Base-by-base conservation (phyloP, 495 filamentous ascomycete genomes). In the Penicillium samsonianum region DNA sequence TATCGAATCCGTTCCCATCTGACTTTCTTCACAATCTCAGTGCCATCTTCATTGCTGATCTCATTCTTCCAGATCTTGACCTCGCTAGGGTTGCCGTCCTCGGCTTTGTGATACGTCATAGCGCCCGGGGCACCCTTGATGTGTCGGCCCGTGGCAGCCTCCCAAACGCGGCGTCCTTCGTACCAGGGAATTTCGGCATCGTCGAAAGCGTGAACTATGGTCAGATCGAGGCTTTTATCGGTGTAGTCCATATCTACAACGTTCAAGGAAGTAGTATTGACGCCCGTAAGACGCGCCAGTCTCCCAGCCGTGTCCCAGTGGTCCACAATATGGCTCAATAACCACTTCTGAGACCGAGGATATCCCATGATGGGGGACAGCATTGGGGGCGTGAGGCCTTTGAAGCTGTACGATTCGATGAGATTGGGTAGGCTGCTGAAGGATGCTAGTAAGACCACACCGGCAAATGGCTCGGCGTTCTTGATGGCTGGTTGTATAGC, bases 321-420 rank as follows among this genome's bases (percentile, higher is more conserved):
- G 59, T 87, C 85, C 12, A 79, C 65, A 35, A 87, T 79, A 5
- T 69, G 65, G 46, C 63, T 59, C 22, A 75, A 67, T 12, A 85
- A 61, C 67, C 78, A 81, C 12, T 72, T 72, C 48, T 80, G 67
- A 5, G 83, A 55, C 11, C 65, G 64, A 1, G 85, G 85, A 58
- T 86, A 86, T 4, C 73, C 74, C 19, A 76, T 67, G 5, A 97
- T 76, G 0, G 92, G 92, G 4, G 87, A 84, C 17, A 97, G 80
- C 25, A 96, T 73, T 8, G 94, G 92, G 4, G 94, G 92, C 8
- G 96, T 75, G 14, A 86, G 65, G 5, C 94, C 94, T 22, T 80
- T 86, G 42, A 93, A 80, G 35, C 85, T 80, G 69, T 90, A 91
- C 11, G 85, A 85, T 20, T 83, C 72, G 53, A 96, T 78, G 28